phyloP scores from a whole-genome alignment of 148 eudicot species.

The Persicaria maculosa region DNA sequence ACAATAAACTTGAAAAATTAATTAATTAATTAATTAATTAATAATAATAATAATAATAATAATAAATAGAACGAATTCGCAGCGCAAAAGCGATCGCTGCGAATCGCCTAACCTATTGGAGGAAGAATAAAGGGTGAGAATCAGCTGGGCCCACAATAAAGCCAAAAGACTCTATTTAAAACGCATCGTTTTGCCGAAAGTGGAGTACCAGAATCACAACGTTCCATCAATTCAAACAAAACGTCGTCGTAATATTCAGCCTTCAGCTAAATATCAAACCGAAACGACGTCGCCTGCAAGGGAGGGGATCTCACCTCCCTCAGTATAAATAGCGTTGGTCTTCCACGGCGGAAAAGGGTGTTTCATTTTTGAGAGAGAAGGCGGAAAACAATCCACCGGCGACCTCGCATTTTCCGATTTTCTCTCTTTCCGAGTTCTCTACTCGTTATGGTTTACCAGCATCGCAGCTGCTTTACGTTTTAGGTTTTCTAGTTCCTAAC shows the following conservation, averaged over 20 bases:
- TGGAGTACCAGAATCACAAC: neutral
- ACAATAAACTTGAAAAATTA: neutral
- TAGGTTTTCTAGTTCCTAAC: neutral
- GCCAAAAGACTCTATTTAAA: neutral
- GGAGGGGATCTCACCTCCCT: neutral
- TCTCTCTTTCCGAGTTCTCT: neutral
- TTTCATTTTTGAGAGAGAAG: neutral
- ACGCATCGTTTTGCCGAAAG: slow-evolving; percentile 7
- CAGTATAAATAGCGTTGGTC: neutral
- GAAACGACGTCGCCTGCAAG: slow-evolving; percentile 2
- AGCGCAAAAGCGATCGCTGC: neutral
- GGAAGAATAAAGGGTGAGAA: slow-evolving; percentile 1
- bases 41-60: neutral
- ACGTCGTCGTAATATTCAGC: too few species aligned
- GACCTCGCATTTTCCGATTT: neutral
- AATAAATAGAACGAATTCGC: neutral
- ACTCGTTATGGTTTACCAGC: neutral
- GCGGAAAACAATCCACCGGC: slow-evolving; percentile 5
- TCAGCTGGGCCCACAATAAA: neutral
- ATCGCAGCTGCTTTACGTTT: too few species aligned
- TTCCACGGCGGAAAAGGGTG: neutral
- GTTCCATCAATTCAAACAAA: too few species aligned
- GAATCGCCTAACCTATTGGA: slow-evolving; percentile 4
- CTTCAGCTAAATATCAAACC: too few species aligned
- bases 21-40: too few species aligned